These are phyloP conservation scores for Leccinum fibrillosum DNA, from an alignment of 768 basidiomycete species.

Conservation along the genomic window DNA sequence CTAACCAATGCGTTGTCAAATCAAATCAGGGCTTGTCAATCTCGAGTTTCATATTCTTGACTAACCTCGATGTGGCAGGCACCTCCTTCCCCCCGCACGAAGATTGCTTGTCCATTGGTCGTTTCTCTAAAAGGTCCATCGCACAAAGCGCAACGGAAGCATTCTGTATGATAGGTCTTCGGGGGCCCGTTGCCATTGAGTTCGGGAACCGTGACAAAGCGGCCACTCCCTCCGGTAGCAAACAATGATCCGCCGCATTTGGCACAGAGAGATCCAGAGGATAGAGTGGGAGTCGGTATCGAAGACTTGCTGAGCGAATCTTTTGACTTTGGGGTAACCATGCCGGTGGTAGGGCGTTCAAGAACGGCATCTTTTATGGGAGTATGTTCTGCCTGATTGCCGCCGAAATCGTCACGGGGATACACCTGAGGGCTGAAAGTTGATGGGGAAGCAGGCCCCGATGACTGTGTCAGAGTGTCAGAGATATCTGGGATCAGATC, in stretches of 20 bases:
- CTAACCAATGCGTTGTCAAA: conserved; percentile 21
- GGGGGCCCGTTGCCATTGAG: conserved; percentile 38
- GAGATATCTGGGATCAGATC: conserved; percentile 61
- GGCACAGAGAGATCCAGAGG: conserved; percentile 49
- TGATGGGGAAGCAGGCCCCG: conserved; percentile 53
- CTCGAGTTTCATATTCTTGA: background rate
- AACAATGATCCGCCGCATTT: conserved; percentile 61
- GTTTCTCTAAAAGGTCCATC: conserved; percentile 59
- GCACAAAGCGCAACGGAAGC: conserved; percentile 73
- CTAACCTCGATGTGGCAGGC: conserved; percentile 64
- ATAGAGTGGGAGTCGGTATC: conserved; percentile 30
- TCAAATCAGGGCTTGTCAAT: conserved; percentile 7
- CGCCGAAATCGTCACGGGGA: conserved; percentile 10
- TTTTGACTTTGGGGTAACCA: conserved; percentile 27
- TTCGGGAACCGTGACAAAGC: conserved; percentile 70
- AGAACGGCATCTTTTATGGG: conserved; percentile 2
- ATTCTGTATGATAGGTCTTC: conserved; percentile 69
- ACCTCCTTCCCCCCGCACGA: conserved; percentile 61
- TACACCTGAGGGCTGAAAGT: conserved; percentile 32
- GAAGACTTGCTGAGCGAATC: conserved; percentile 25
- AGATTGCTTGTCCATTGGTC: conserved; percentile 62
- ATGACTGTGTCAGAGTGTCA: conserved; percentile 53
- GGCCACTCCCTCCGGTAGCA: conserved; percentile 52
- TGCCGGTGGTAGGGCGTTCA: conserved; percentile 20
- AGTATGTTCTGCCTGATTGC: conserved; percentile 6